phyloP scores from a whole-genome alignment of 108 stramenopile species.

The Fragilaria crotonensis region DNA sequence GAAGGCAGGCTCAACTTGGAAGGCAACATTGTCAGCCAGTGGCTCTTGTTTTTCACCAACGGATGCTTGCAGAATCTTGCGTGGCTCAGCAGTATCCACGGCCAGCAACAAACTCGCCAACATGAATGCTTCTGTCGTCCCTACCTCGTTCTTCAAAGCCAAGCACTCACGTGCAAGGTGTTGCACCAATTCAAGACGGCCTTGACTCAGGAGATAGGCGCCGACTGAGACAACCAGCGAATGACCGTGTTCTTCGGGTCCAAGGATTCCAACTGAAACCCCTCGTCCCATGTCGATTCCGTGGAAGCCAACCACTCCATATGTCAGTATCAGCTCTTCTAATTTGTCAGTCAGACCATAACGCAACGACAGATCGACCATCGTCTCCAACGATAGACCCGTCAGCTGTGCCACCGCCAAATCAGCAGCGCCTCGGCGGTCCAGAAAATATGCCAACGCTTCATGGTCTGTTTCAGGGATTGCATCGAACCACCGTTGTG shows the following conservation, averaged over 20 bases:
- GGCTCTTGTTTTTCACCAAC: not conserved
- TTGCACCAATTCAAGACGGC: slow-evolving; percentile 45
- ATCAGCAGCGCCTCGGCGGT: slow-evolving; percentile 55
- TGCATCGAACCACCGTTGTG: slow-evolving; percentile 69
- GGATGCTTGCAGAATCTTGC: not conserved
- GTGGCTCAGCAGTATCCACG: slow-evolving; percentile 15
- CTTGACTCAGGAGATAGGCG: slow-evolving; percentile 58
- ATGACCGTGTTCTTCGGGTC: slow-evolving; percentile 14
- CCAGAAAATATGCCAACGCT: slow-evolving; percentile 57
- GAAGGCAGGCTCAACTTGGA: not conserved
- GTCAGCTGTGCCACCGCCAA: slow-evolving; percentile 46
- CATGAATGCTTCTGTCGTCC: slow-evolving; percentile 38
- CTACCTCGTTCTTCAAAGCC: slow-evolving; percentile 20
- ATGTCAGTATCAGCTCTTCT: slow-evolving; percentile 41
- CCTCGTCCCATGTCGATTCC: slow-evolving; percentile 58
- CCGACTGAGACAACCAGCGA: slow-evolving; percentile 52
- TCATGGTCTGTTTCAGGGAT: slow-evolving; percentile 50
- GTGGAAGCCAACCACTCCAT: slow-evolving; percentile 42
- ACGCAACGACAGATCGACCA: slow-evolving; percentile 61
- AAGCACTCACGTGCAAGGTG: slow-evolving; percentile 39
- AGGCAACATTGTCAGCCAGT: not conserved
- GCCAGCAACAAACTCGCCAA: slow-evolving; percentile 37
- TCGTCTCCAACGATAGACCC: slow-evolving; percentile 63
- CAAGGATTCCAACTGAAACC: slow-evolving; percentile 27
- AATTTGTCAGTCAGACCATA: slow-evolving; percentile 53